phyloP scores from a whole-genome alignment of 2,329 filamentous ascomycete genomes.

The Thielaviopsis punctulata region DNA sequence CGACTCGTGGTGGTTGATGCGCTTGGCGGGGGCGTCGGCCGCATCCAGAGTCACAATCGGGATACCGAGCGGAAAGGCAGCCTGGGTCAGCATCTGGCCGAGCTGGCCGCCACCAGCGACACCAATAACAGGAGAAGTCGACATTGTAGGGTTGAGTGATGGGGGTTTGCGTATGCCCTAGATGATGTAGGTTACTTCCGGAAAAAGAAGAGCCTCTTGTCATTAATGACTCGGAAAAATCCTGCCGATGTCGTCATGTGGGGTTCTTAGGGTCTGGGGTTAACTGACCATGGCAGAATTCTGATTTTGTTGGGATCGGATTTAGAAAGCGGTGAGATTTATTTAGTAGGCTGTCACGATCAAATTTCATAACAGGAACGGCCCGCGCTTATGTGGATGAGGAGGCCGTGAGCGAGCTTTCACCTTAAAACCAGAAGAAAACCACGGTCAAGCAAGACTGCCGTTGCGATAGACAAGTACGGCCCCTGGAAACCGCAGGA shows the following conservation, averaged over 20 bases:
- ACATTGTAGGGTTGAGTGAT: conserved; percentile 14
- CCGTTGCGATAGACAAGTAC: no score
- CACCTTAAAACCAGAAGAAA: no score
- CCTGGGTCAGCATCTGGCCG: conserved; percentile 84
- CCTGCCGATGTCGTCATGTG: conserved; percentile 10
- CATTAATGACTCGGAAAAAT: conserved; percentile 6
- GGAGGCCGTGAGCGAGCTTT: background rate
- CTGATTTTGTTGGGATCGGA: background rate
- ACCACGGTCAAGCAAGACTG: no score
- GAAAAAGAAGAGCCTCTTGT: background rate
- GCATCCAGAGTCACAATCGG: conserved; percentile 65
- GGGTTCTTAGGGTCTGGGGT: conserved; percentile 1
- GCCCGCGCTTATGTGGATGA: background rate
- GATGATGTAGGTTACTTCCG: background rate
- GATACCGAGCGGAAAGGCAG: conserved; percentile 58
- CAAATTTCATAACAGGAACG: background rate
- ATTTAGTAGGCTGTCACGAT: conserved; percentile 1
- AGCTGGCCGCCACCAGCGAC: conserved; percentile 53
- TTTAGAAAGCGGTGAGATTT: background rate
- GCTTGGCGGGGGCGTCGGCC: conserved; percentile 63
- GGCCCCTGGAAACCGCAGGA: no score
- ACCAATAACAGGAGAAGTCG: conserved; percentile 27
- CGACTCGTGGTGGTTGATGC: conserved; percentile 56
- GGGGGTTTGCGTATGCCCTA: background rate
- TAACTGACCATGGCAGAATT: conserved; percentile 11